Base-by-base conservation (phyloP, 2,329 filamentous ascomycete genomes). In the Xylariaceae sp. region DNA sequence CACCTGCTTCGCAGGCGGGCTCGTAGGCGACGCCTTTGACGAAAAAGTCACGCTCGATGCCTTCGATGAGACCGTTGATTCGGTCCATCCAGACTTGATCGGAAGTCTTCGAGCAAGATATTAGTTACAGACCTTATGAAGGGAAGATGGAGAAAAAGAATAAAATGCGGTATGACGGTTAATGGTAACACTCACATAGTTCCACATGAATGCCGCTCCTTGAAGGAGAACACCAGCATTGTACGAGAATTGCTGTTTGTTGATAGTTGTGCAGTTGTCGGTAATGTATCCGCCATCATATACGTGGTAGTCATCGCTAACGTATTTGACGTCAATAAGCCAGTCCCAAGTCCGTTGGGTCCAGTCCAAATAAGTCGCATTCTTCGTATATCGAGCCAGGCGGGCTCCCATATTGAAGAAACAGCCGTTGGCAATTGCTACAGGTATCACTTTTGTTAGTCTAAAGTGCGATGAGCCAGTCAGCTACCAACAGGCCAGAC, bases 311-410 rank as follows among this genome's bases (percentile, higher is more conserved):
- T 75, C 68, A 3, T 68, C 51, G 56, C 73, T 72, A 57, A 84
- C 78, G 49, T 84, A 74, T 1, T 78, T 77, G 12, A 79, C 69
- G 5, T 50, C 62, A 16, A 67, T 59, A 23, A 78, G 75, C 82
- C 82, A 86, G 58, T 84, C 74, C 65, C 85, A 91, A 4, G 79
- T 78, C 53, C 74, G 80, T 17, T 81, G 78, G 0, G 85, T 85
- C 83, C 82, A 85, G 2, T 85, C 74, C 3, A 80, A 75, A 67
- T 90, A 90, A 0, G 84, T 89, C 34, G 79, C 65, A 67, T 90
- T 87, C 31, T 78, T 76, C 0, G 87, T 89, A 70, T 87, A 88
- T 12, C 81, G 76, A 0, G 84, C 86, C n/a, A 90, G 77, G 21
- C 87, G 81, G 9, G 86, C 79, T 14, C 75, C 78, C 31, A 80